Evolutionary conservation across 805 yeast species (phyloP).

Genomic region (Candida parachauliodes): DNA sequence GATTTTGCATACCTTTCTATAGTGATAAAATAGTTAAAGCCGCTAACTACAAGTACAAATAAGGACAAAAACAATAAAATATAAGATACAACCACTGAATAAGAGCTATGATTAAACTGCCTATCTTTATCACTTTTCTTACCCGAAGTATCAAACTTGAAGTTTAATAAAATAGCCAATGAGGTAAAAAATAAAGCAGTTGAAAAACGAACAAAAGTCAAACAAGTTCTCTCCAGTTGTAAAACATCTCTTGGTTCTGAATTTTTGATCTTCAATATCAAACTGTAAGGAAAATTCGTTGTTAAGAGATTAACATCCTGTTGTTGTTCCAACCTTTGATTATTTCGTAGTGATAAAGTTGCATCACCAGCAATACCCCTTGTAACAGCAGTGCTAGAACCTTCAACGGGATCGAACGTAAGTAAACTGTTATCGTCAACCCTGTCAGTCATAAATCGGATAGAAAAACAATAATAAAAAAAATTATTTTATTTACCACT

Average conservation of each 20-base stretch:
- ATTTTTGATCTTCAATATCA: slow-evolving; percentile 26
- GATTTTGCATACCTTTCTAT: slow-evolving; percentile 42
- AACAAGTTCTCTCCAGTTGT: slow-evolving; percentile 51
- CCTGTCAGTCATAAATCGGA: background rate
- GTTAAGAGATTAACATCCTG: slow-evolving; percentile 1
- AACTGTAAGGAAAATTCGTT: slow-evolving; percentile 17
- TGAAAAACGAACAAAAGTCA: slow-evolving; percentile 47
- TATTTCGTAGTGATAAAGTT: background rate
- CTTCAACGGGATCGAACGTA: background rate
- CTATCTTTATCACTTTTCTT: slow-evolving; percentile 2
- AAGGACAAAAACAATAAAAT: slow-evolving; percentile 36
- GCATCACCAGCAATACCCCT: background rate
- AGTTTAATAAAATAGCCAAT: slow-evolving; percentile 44
- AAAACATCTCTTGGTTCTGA: slow-evolving; percentile 54
- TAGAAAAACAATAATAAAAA: background rate
- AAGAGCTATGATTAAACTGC: slow-evolving; percentile 11
- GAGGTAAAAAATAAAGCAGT: slow-evolving; percentile 44
- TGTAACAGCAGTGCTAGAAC: slow-evolving; percentile 1
- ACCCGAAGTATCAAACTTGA: slow-evolving; percentile 35
- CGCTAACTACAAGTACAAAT: slow-evolving; percentile 35
- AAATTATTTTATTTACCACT: background rate
- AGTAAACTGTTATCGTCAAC: background rate
- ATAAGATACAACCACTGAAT: slow-evolving; percentile 30
- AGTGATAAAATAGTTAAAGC: slow-evolving; percentile 40
- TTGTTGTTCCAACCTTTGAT: background rate